phyloP scores from a whole-genome alignment of 345 rosid genomes.

The Salix exigua region DNA sequence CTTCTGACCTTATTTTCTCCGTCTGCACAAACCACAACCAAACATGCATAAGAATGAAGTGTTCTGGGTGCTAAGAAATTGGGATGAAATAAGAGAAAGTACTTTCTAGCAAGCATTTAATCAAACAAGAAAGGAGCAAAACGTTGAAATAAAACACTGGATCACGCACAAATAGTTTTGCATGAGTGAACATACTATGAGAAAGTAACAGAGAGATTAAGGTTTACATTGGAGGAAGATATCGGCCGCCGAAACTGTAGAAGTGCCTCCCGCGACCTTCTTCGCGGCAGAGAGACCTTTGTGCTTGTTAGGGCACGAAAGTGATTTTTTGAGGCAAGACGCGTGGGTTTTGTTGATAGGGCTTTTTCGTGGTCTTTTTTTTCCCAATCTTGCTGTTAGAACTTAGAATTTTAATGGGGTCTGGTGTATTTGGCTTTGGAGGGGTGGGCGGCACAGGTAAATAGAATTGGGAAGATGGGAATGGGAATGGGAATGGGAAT shows the following conservation, averaged over 20 bases:
- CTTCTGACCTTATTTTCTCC: too few relatives aligned
- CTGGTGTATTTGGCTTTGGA: too few relatives aligned
- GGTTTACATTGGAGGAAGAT: neutral
- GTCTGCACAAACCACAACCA: too few relatives aligned
- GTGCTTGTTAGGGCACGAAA: neutral
- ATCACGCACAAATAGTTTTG: neutral
- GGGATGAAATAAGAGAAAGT: neutral
- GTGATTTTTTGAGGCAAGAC: neutral
- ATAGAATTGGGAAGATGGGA: too few relatives aligned
- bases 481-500: too few relatives aligned
- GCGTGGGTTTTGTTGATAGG: too few relatives aligned
- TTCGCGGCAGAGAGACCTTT: neutral
- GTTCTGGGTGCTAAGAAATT: neutral
- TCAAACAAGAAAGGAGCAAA: conserved; percentile 21
- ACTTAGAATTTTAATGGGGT: too few relatives aligned
- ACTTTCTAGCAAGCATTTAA: conserved; percentile 9
- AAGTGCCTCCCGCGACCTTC: neutral
- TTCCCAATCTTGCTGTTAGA: too few relatives aligned
- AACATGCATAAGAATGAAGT: too few relatives aligned
- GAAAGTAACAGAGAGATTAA: neutral
- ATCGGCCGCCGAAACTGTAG: neutral
- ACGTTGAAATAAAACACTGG: neutral
- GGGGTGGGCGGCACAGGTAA: too few relatives aligned
- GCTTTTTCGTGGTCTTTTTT: too few relatives aligned
- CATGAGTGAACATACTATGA: neutral